Evolutionary conservation across 2,329 filamentous ascomycete species (phyloP).

Genomic region (Metarhizium anisopliae): DNA sequence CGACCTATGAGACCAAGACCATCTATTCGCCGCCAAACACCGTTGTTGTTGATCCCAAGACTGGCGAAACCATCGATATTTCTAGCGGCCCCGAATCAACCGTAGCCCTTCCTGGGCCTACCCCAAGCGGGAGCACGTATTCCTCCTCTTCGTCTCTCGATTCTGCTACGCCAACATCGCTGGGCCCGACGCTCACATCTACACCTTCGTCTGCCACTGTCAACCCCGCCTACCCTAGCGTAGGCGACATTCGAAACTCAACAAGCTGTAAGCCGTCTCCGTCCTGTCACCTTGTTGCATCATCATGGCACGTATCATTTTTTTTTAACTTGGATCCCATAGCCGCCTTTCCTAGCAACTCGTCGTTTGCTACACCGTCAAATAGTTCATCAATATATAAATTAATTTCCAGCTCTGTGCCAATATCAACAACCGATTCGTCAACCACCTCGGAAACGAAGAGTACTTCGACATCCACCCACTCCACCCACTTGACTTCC

Average conservation of each 20-base stretch:
- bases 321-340: not conserved
- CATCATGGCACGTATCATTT: not conserved
- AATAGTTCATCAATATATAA: slow-evolving; percentile 3
- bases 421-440: not conserved
- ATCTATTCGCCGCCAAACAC: slow-evolving; percentile 29
- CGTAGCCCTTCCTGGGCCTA: slow-evolving; percentile 14
- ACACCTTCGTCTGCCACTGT: slow-evolving; percentile 10
- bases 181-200: slow-evolving; percentile 8
- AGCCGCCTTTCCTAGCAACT: slow-evolving; percentile 5
- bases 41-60: slow-evolving; percentile 24
- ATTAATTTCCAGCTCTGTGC: not conserved
- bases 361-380: slow-evolving; percentile 2
- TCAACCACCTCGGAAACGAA: not conserved
- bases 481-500: not conserved
- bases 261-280: slow-evolving; percentile 13
- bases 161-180: not conserved
- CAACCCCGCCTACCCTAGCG: slow-evolving; percentile 7
- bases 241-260: slow-evolving; percentile 12
- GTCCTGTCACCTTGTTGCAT: not conserved
- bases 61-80: slow-evolving; percentile 27
- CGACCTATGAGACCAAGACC: slow-evolving; percentile 35
- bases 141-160: slow-evolving; percentile 10
- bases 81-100: slow-evolving; percentile 16
- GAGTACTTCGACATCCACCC: not conserved
- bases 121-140: slow-evolving; percentile 14